Evolutionary conservation across 257 asterid species (phyloP).

Genomic region (Ehretia macrophylla): DNA sequence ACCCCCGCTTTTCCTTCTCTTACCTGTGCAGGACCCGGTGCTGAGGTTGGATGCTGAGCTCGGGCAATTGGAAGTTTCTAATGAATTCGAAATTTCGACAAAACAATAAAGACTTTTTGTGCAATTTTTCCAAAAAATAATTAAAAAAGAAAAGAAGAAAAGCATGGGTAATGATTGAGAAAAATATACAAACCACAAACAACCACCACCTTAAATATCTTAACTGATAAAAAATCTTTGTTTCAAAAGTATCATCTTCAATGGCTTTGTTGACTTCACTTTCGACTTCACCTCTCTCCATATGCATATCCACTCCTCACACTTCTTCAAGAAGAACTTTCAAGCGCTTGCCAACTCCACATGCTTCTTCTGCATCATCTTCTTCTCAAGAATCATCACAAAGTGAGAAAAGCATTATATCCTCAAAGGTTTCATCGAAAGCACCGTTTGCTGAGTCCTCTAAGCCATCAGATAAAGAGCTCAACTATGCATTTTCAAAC

Average conservation of each 20-base stretch:
- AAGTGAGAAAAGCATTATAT: conserved; percentile 19
- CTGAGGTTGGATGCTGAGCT: no score
- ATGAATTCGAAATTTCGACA: no score
- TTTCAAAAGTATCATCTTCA: conserved; percentile 8
- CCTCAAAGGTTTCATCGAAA: conserved; percentile 31
- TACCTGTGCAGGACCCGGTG: no score
- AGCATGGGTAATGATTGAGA: no score
- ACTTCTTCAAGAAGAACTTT: conserved; percentile 11
- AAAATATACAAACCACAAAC: no score
- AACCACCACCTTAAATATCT: no score
- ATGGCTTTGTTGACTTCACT: conserved; percentile 51
- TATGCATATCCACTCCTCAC: conserved; percentile 24
- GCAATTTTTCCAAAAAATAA: no score
- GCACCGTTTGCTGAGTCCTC: conserved; percentile 34
- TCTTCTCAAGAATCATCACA: conserved; percentile 46
- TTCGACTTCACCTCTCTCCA: conserved; percentile 29
- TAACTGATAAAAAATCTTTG: no score
- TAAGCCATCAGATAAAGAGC: conserved; percentile 24
- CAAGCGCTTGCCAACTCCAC: conserved; percentile 18
- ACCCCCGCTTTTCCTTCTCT: no score
- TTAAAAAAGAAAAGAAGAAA: no score
- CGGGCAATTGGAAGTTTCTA: no score
- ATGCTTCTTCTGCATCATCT: conserved; percentile 40
- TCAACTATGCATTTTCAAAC: conserved; percentile 33
- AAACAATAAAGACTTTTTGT: no score